Evolutionary conservation across 306 rosid genomes (phyloP).

Genomic region (Cucumis hystrix): DNA sequence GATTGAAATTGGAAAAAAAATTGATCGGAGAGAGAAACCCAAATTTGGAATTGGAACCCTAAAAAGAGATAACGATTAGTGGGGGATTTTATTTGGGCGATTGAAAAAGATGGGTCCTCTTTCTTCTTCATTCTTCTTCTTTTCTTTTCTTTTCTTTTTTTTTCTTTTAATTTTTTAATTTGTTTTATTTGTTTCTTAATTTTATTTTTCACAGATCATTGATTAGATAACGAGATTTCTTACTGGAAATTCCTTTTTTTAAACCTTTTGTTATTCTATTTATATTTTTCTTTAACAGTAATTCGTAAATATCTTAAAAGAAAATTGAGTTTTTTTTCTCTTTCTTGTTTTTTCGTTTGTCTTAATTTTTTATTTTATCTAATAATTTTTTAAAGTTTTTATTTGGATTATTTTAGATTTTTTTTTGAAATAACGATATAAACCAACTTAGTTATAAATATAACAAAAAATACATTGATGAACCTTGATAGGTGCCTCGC

Average conservation of each 20-base stretch:
- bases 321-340: neutral
- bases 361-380: too few relatives aligned
- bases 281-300: neutral
- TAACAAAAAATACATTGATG: too few relatives aligned
- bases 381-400: too few relatives aligned
- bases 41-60: conserved; percentile 37
- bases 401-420: too few relatives aligned
- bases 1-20: conserved; percentile 29
- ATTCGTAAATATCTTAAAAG: neutral
- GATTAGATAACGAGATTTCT: too few relatives aligned
- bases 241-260: neutral
- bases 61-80: conserved; percentile 30
- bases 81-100: neutral
- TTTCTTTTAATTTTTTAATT: too few relatives aligned
- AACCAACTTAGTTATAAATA: too few relatives aligned
- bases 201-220: neutral
- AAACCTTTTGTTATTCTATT: neutral
- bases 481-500: too few relatives aligned
- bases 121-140: neutral
- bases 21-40: conserved; percentile 10
- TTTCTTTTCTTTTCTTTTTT: neutral
- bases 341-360: too few relatives aligned
- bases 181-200: neutral
- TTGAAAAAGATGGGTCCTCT: neutral
- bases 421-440: too few relatives aligned